Evolutionary conservation across 176 grass and related monocot genomes (phyloP).

Genomic region (Hsuehochloa calcarea): DNA sequence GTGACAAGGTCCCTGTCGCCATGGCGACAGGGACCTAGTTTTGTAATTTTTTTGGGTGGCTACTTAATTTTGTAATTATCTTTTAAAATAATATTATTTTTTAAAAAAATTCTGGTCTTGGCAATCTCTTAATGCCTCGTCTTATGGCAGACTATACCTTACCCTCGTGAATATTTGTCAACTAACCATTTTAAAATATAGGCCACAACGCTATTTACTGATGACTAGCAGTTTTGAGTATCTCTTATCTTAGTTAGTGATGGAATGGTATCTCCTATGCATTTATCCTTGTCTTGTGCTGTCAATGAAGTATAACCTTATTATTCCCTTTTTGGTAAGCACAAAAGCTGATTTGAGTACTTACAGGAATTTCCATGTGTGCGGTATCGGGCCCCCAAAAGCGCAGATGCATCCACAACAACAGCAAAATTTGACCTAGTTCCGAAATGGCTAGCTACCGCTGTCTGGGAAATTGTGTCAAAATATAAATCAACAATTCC

Average conservation of each 20-base stretch:
- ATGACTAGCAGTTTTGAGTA: neutral
- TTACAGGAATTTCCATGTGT: conserved; percentile 85
- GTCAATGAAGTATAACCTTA: neutral
- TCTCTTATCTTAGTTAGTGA: conserved; percentile 1
- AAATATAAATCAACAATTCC: conserved; percentile 88
- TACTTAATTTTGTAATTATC: no score
- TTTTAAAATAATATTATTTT: no score
- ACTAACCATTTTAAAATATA: conserved; percentile 16
- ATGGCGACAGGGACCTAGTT: no score
- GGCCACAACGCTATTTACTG: conserved; percentile 12
- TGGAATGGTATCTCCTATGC: neutral
- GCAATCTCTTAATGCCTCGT: neutral
- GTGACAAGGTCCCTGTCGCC: no score
- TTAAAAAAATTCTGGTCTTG: no score
- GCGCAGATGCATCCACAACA: conserved; percentile 36
- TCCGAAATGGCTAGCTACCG: conserved; percentile 75
- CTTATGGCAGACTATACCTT: neutral
- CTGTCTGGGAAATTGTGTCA: conserved; percentile 77
- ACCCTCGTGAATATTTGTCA: neutral
- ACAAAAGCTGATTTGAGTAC: conserved; percentile 14
- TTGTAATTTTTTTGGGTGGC: no score
- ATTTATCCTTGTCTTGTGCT: neutral
- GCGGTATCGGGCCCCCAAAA: conserved; percentile 80
- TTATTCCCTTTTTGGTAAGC: conserved; percentile 21
- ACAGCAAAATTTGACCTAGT: conserved; percentile 53